Evolutionary conservation across 2,329 filamentous ascomycete genomes (phyloP), one percentile per base, ranked within the genome.

Genomic region (Xylariaceae sp.): DNA sequence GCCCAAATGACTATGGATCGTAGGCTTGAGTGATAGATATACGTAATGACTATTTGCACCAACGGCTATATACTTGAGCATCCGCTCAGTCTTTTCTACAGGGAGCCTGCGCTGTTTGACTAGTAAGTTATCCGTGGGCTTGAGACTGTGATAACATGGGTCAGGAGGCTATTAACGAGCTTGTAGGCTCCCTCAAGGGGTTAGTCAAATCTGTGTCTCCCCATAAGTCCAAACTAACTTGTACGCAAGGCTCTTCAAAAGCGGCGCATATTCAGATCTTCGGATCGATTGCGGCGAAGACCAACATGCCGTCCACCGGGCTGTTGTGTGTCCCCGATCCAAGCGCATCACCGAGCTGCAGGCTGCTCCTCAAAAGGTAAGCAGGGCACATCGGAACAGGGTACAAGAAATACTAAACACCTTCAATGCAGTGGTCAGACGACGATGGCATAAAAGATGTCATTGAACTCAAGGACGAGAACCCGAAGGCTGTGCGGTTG

Each of bases 241-340:
- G 15, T 22, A 3, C 16, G 37, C 11, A 26, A 49, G 47, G 29
- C 44, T 50, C 19, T 42, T 42, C 31, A 18, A 39, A 1, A 43
- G 41, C 12, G 46, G 43, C n/a, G 32, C 24, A 3, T 51, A 44
- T 35, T 34, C 39, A 7, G 46, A 51, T 16, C 33, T 51, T 2
- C 39, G 33, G 12, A 42, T 51, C 16, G 30, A 29, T 3, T 48
- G 46, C 16, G 48, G 45, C 15, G 39, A 44, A 19, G 41, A 45
- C 13, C 16, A 41, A 13, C 42, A 51, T 38, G 38, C 22, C 13
- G 46, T 49, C 13, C 48, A 51, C 38, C 41, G 44, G 41, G 46
- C 41, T 19, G 38, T 49, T 12, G 43, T 51, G 13, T 49, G 38
- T 30, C 39, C 47, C 22, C 41, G 39, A 12, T 46, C 45, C 11